Evolutionary conservation across 2,329 filamentous ascomycete genomes (phyloP).

Genomic region (Daldinia sp.): DNA sequence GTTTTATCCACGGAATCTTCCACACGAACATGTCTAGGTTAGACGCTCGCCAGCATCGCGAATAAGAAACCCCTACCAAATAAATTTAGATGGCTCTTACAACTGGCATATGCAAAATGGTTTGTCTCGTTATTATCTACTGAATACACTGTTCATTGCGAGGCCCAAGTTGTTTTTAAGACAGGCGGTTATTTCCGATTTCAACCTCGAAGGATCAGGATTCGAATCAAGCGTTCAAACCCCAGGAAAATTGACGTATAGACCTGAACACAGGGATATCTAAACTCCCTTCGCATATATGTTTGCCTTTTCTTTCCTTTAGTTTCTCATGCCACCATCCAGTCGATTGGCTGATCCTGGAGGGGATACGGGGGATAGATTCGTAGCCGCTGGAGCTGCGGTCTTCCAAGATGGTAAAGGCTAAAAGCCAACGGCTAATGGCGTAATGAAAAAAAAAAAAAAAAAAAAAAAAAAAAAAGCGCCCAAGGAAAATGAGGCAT

Average conservation of each 20-base stretch:
- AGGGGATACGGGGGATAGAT: not conserved
- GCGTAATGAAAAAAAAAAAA: no score
- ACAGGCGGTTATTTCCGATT: conserved; percentile 15
- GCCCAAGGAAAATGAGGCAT: no score
- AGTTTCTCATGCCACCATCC: conserved; percentile 16
- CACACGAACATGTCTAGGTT: no score
- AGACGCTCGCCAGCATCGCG: conserved; percentile 4
- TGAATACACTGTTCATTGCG: conserved; percentile 22
- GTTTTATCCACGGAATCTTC: not conserved
- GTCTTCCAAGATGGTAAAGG: not conserved
- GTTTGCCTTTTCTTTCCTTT: conserved; percentile 23
- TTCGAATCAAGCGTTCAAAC: conserved; percentile 19
- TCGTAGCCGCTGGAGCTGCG: not conserved
- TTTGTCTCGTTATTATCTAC: conserved; percentile 18
- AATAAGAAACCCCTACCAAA: conserved; percentile 13
- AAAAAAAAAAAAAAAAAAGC: no score
- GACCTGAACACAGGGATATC: not conserved
- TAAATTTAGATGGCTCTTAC: conserved; percentile 5
- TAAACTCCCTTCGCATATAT: not conserved
- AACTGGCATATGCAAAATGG: conserved; percentile 20
- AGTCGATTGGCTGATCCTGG: conserved; percentile 16
- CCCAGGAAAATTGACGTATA: not conserved
- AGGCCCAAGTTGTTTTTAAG: conserved; percentile 14
- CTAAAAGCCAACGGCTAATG: no score
- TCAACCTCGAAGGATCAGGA: conserved; percentile 16